Evolutionary conservation across 331 rosid genomes (phyloP).

Genomic region (Cydonia oblonga): DNA sequence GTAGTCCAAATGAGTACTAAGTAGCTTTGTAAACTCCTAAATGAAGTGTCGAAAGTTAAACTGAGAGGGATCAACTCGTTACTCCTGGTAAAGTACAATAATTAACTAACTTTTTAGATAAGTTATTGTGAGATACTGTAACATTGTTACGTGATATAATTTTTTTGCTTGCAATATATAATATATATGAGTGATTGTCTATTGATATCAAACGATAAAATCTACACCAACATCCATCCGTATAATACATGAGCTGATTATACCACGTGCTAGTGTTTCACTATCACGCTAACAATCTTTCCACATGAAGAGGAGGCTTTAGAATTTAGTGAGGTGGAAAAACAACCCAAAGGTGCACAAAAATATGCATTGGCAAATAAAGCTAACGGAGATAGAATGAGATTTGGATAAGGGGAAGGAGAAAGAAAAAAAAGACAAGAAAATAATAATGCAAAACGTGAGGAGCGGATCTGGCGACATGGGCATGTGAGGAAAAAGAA

Average conservation of each 20-base stretch:
- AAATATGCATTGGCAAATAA: neutral
- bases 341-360: slow-evolving; percentile 1
- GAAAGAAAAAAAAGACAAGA: slow-evolving; percentile 19
- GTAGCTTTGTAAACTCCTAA: neutral
- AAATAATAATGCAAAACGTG: slow-evolving; percentile 29
- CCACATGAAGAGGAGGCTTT: neutral
- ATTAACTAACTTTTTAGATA: no score
- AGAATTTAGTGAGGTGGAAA: neutral
- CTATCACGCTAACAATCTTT: neutral
- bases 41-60: neutral
- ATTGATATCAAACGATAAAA: neutral
- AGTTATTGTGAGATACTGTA: neutral
- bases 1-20: neutral
- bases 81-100: neutral
- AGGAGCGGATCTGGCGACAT: slow-evolving; percentile 62
- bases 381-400: slow-evolving; percentile 15
- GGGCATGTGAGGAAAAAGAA: slow-evolving; percentile 58
- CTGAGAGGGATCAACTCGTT: neutral
- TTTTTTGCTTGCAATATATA: no score
- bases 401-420: slow-evolving; percentile 19
- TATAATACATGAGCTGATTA: neutral
- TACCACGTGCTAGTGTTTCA: neutral
- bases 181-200: neutral
- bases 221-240: no score
- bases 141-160: no score